Conservation (phyloP, 2,329 filamentous ascomycete genomes). For the Akanthomyces dipterigenus region DNA sequence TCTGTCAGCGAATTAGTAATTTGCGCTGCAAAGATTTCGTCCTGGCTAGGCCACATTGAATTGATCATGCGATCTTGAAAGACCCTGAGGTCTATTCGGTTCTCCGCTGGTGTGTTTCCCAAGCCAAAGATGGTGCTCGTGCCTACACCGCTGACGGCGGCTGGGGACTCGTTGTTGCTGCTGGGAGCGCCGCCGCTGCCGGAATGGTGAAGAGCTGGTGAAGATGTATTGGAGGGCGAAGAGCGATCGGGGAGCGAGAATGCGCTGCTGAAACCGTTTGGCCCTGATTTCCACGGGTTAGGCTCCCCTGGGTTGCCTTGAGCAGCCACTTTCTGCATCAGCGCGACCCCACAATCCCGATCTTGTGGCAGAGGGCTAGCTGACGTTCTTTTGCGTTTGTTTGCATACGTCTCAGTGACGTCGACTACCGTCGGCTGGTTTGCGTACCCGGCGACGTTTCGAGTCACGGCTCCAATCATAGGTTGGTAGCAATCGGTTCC, state of each 20-base stretch:
- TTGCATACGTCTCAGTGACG: conserved; percentile 14
- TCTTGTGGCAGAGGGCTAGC: conserved; percentile 19
- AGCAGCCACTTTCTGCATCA: background rate
- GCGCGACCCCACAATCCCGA: background rate
- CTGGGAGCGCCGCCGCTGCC: conserved; percentile 15
- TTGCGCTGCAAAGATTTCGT: conserved; percentile 24
- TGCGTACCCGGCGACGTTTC: conserved; percentile 21
- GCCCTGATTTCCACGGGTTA: conserved; percentile 25
- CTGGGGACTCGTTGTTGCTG: conserved; percentile 26
- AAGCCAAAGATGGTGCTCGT: conserved; percentile 15
- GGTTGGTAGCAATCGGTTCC: conserved; percentile 25
- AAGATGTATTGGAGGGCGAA: conserved; percentile 25
- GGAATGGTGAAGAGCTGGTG: conserved; percentile 20
- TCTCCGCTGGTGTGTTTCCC: conserved; percentile 31
- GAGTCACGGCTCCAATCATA: conserved; percentile 26
- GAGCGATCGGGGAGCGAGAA: conserved; percentile 26
- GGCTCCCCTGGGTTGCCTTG: background rate
- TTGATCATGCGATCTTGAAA: conserved; percentile 26
- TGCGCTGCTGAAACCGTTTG: background rate
- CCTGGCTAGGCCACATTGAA: conserved; percentile 25
- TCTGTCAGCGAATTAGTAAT: conserved; percentile 20
- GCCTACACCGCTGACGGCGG: background rate
- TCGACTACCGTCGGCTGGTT: conserved; percentile 1
- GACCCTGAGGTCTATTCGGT: conserved; percentile 26
- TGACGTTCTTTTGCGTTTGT: conserved; percentile 28